phyloP scores from a whole-genome alignment of 192 early-diverging fungal genomes.

The Rhizophagus clarus region DNA sequence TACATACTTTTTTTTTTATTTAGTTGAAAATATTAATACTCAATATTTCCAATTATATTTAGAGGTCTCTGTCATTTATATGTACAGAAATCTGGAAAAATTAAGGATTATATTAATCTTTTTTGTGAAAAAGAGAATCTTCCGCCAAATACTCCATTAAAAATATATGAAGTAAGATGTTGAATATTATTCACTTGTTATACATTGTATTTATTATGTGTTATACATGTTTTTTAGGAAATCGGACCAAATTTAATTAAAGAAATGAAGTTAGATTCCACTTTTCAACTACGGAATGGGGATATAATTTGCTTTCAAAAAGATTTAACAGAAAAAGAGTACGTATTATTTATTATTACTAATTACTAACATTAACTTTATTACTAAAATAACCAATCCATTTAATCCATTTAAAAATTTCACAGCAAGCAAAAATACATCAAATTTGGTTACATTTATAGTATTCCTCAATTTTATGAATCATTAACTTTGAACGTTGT shows the following conservation, averaged over 20 bases:
- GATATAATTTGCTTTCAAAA: slow-evolving; percentile 90
- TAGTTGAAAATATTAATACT: neutral
- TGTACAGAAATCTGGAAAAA: slow-evolving; percentile 48
- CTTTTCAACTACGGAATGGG: slow-evolving; percentile 77
- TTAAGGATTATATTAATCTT: slow-evolving; percentile 63
- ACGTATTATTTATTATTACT: too few relatives aligned
- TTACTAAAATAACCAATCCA: too few relatives aligned
- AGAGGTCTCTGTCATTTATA: slow-evolving; percentile 62
- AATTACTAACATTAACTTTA: too few relatives aligned
- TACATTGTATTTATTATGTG: too few relatives aligned
- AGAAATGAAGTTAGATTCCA: slow-evolving; percentile 59
- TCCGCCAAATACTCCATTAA: slow-evolving; percentile 57
- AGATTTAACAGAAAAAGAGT: slow-evolving; percentile 51
- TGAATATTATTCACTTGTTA: too few relatives aligned
- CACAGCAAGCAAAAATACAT: slow-evolving; percentile 38
- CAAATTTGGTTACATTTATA: slow-evolving; percentile 39
- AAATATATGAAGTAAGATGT: slow-evolving; percentile 61
- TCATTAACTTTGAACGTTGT: slow-evolving; percentile 65
- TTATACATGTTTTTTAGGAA: slow-evolving; percentile 59
- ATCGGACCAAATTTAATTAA: slow-evolving; percentile 94
- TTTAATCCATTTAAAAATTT: too few relatives aligned
- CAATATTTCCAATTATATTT: neutral
- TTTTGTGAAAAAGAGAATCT: slow-evolving; percentile 59
- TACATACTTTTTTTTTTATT: neutral
- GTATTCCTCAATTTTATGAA: slow-evolving; percentile 80